Evolutionary conservation across 345 rosid genomes (phyloP).

Genomic region (Acer yangbiense): DNA sequence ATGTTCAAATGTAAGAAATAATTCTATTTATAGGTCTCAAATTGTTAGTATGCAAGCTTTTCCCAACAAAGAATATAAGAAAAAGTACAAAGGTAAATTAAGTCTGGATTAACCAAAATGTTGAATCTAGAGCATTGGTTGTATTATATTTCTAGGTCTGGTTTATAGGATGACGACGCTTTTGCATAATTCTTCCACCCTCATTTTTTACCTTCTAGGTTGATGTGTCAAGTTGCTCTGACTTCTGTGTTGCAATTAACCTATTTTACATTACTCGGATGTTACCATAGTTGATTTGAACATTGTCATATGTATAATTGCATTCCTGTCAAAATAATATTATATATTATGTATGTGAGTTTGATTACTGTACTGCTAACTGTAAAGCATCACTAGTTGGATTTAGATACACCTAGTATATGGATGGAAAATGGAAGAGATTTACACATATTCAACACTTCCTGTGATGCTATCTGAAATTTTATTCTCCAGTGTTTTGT

Average conservation of each 20-base stretch:
- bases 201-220: too few relatives aligned
- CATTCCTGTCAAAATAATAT: background rate
- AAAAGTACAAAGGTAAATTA: background rate
- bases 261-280: background rate
- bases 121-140: background rate
- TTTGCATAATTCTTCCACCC: background rate
- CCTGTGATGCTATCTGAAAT: too few relatives aligned
- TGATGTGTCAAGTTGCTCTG: too few relatives aligned
- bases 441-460: too few relatives aligned
- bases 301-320: background rate
- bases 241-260: too few relatives aligned
- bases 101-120: background rate
- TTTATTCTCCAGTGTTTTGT: too few relatives aligned
- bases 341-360: too few relatives aligned
- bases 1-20: too few relatives aligned
- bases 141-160: background rate
- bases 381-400: too few relatives aligned
- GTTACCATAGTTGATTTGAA: background rate
- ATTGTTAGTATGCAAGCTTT: background rate
- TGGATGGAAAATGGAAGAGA: too few relatives aligned
- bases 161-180: background rate
- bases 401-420: too few relatives aligned
- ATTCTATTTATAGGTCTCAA: background rate
- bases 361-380: too few relatives aligned
- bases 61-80: background rate